Conservation (phyloP, 371 early-diverging fungal genomes). For the Nosema muscidifuracis region DNA sequence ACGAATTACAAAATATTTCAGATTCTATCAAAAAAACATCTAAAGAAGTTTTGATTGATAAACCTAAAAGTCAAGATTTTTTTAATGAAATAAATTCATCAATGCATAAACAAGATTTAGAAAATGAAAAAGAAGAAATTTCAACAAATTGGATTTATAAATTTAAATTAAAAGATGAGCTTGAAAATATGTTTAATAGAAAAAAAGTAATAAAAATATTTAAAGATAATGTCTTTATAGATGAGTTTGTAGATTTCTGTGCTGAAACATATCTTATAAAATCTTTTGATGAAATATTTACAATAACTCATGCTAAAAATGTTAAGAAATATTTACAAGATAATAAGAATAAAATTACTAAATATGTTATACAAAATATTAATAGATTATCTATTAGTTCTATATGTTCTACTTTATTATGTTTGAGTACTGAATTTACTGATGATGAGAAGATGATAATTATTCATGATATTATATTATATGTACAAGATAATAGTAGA, state of each 20-base stretch:
- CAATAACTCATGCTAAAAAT: conserved; percentile 30
- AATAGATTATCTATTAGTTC: conserved; percentile 20
- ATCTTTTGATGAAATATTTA: conserved; percentile 28
- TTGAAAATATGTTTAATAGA: conserved; percentile 7
- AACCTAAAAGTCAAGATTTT: no score
- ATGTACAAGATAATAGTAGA: conserved; percentile 20
- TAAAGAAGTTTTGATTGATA: no score
- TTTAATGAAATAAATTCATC: no score
- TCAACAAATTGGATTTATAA: neutral
- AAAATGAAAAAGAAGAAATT: no score
- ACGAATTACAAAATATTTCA: neutral
- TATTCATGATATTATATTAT: conserved; percentile 39
- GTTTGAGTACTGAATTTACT: conserved; percentile 27
- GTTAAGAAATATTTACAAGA: conserved; percentile 19
- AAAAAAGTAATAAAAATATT: conserved; percentile 14
- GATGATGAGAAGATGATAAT: conserved; percentile 41
- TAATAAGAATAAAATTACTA: conserved; percentile 18
- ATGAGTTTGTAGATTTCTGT: conserved; percentile 19
- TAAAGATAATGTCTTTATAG: conserved; percentile 22
- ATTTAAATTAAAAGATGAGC: conserved; percentile 18
- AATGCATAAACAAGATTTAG: no score
- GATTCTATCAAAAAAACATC: neutral
- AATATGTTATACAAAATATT: conserved; percentile 29
- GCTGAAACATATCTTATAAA: conserved; percentile 2
- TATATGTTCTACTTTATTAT: conserved; percentile 42